Evolutionary conservation across 306 rosid species (phyloP), one percentile per base, ranked within the genome.

Genomic region (Prunus armeniaca): DNA sequence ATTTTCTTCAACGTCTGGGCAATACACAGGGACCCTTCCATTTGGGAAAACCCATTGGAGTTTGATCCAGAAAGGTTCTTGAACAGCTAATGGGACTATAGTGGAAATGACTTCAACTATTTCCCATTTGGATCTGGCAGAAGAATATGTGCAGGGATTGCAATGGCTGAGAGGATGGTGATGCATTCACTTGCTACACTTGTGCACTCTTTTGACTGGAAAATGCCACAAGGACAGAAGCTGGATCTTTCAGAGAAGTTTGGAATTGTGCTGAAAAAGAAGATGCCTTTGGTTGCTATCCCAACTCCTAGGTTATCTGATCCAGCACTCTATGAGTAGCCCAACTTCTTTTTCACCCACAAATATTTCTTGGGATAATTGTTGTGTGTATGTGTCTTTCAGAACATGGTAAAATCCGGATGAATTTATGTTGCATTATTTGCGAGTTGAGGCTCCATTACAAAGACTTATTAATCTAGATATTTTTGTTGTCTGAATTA

Each of bases 41-140:
- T 73, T 43, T 93, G 97, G 97, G 86, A 89, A 2, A 83, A 76
- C 2, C 93, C 97, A 1, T 68, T 89, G 7, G 78, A 82, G 63
- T 93, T 93, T 65, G 88, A 89, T 4, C 98, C 97, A 1, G 32
- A 81, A 14, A 88, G 97, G 70, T 93, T 93, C 72, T 63, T 85
- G 67, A 79, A 82, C 19, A 18, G 52, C 2, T 84, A 78, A 12
- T 89, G 84, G 87, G 93, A 93, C 58, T 89, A 51, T 12, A 81
- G 81, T 70, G 93, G 96, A 5, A 91, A 49, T 73, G 87, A 91
- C 74, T 89, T 93, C 50, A 76, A 32, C 17, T 93, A 87, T 75
- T 70, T 93, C 2, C 96, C 98, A 0, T 91, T 93, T 72, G 96
- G 97, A 6, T 93, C 92, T 9, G 97, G 97, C 1, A 80, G 92